Evolutionary conservation across 345 rosid species (phyloP).

Genomic region (Barbarea vulgaris): DNA sequence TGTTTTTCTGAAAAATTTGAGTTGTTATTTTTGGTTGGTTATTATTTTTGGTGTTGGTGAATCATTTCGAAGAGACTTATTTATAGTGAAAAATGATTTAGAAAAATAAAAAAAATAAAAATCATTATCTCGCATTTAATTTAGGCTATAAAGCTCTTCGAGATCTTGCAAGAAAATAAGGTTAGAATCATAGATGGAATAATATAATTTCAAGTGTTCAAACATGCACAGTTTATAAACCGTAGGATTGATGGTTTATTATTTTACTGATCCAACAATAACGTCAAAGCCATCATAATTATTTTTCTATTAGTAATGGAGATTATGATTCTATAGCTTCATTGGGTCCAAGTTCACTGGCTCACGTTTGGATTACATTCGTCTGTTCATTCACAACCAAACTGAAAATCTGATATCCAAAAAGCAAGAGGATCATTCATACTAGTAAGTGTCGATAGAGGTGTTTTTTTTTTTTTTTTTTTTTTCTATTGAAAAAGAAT

Average conservation of each 20-base stretch:
- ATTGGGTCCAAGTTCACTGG: not conserved
- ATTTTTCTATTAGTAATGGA: not conserved
- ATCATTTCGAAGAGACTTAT: constrained; percentile 22
- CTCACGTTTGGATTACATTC: not conserved
- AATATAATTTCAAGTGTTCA: not conserved
- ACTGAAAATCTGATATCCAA: not conserved
- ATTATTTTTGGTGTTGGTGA: constrained; percentile 17
- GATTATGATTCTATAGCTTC: not conserved
- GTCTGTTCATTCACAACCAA: not conserved
- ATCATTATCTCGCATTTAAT: not conserved
- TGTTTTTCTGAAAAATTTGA: not conserved
- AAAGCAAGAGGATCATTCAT: not conserved
- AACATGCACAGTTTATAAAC: not conserved
- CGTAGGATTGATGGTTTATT: not conserved
- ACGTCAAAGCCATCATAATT: not conserved
- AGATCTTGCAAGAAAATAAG: not conserved
- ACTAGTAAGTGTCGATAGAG: not conserved
- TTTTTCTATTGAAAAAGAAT: not conserved
- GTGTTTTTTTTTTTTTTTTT: too few species aligned
- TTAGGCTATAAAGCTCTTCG: not conserved
- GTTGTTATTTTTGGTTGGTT: not conserved
- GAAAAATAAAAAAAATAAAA: not conserved
- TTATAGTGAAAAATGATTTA: not conserved
- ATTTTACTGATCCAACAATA: not conserved
- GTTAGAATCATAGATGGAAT: not conserved